A percentile compares a stretch with the other conserved stretches of the same genome.
Evolutionary conservation across 192 early-diverging fungal species (phyloP).

Genomic region (Dispira simplex): DNA sequence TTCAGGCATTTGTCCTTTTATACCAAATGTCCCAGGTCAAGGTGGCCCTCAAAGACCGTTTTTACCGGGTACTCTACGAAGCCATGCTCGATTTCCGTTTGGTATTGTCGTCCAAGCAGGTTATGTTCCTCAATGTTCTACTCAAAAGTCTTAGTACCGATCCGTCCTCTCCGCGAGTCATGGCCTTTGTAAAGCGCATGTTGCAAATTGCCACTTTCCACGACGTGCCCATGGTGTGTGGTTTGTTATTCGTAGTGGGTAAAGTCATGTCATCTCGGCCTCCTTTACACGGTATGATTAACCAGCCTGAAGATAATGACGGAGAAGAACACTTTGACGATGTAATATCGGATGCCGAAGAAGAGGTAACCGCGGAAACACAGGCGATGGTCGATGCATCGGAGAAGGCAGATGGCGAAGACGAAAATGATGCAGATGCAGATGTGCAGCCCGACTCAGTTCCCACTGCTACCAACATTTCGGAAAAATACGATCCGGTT

Average conservation of each 20-base stretch:
- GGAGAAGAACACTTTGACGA: slow-evolving; percentile 46
- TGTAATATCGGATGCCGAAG: slow-evolving; percentile 27
- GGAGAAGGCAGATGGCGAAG: no score
- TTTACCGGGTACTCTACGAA: slow-evolving; percentile 83
- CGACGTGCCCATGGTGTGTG: slow-evolving; percentile 74
- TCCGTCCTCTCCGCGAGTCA: slow-evolving; percentile 38
- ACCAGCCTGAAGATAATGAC: slow-evolving; percentile 53
- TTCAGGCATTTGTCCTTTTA: slow-evolving; percentile 85
- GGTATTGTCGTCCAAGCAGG: slow-evolving; percentile 63
- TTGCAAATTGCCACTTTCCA: slow-evolving; percentile 60
- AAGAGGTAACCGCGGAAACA: slow-evolving; percentile 14
- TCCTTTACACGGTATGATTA: slow-evolving; percentile 28
- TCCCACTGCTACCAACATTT: slow-evolving; percentile 6
- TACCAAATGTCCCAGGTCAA: slow-evolving; percentile 41
- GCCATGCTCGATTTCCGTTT: slow-evolving; percentile 75
- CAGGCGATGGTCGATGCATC: no score
- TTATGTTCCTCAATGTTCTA: slow-evolving; percentile 86
- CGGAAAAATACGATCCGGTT: slow-evolving; percentile 51
- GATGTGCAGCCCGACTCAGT: slow-evolving; percentile 9
- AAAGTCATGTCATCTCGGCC: slow-evolving; percentile 27
- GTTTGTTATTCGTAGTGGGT: slow-evolving; percentile 64
- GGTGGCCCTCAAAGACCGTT: slow-evolving; percentile 57
- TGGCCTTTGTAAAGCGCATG: slow-evolving; percentile 82
- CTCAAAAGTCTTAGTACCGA: slow-evolving; percentile 74
- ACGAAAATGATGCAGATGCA: slow-evolving; percentile 16